These are phyloP conservation scores for Cryoendolithus antarcticus DNA, from an alignment of 2,329 filamentous ascomycete species.

Conservation along the genomic window DNA sequence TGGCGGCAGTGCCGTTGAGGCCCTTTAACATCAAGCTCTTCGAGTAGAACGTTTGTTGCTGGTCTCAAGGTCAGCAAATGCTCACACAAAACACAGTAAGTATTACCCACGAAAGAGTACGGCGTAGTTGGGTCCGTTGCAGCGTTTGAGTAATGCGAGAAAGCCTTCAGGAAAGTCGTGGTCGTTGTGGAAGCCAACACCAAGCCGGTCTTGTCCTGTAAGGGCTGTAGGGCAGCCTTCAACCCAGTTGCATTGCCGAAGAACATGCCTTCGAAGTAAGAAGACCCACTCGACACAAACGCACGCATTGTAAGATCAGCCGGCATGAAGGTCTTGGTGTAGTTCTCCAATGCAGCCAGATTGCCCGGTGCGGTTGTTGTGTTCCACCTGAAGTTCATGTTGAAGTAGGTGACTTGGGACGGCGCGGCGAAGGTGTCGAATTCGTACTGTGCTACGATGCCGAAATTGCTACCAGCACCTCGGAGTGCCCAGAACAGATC, in stretches of 20 bases:
- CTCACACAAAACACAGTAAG: not conserved
- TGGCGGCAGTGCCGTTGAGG: conserved; percentile 6
- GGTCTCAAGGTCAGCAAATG: not conserved
- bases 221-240: conserved; percentile 5
- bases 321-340: conserved; percentile 6
- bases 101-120: conserved; percentile 1
- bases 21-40: conserved; percentile 8
- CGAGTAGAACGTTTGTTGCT: conserved; percentile 10
- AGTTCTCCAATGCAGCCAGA: conserved; percentile 4
- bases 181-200: conserved; percentile 1
- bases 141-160: conserved; percentile 4
- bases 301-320: conserved; percentile 9
- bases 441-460: conserved; percentile 11
- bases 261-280: conserved; percentile 6
- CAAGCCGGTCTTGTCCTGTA: conserved; percentile 3
- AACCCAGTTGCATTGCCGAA: conserved; percentile 5
- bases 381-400: conserved; percentile 6
- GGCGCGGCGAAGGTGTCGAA: conserved; percentile 13
- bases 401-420: conserved; percentile 7
- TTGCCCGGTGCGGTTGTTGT: conserved; percentile 3
- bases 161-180: conserved; percentile 3
- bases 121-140: conserved; percentile 3
- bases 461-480: conserved; percentile 12
- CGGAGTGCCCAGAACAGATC: conserved; percentile 14
- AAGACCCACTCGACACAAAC: conserved; percentile 2